These are phyloP conservation scores for Nitzschia sp. DNA, from an alignment of 108 stramenopile species.

Conservation along the genomic window DNA sequence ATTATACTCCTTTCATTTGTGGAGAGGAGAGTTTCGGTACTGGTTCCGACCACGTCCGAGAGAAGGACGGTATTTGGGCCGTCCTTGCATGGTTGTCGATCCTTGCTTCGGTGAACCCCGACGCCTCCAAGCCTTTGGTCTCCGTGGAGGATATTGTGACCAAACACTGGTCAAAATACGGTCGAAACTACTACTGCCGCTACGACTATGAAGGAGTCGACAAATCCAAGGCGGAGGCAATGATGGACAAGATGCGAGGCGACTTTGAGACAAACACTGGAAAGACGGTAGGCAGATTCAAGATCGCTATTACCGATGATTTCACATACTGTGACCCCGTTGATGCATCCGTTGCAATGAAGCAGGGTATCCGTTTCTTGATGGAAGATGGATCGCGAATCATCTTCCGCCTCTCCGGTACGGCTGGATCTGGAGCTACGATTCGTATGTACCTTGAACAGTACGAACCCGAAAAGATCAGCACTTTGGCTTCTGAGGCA, in stretches of 20 bases:
- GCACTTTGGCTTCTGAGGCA: slow-evolving; percentile 72
- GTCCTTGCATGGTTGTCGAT: slow-evolving; percentile 98
- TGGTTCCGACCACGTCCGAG: slow-evolving; percentile 97
- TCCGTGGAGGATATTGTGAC: slow-evolving; percentile 95
- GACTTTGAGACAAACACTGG: slow-evolving; percentile 69
- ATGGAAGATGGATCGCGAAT: slow-evolving; percentile 95
- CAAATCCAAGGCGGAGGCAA: slow-evolving; percentile 71
- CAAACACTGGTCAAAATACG: slow-evolving; percentile 95
- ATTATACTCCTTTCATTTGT: slow-evolving; percentile 99
- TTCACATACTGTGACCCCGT: slow-evolving; percentile 98
- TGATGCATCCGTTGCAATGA: slow-evolving; percentile 88
- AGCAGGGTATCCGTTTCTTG: slow-evolving; percentile 95
- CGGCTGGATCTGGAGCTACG: slow-evolving; percentile 98
- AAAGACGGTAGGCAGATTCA: slow-evolving; percentile 75
- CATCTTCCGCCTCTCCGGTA: slow-evolving; percentile 98
- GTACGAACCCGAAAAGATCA: slow-evolving; percentile 89
- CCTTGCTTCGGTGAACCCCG: slow-evolving; percentile 86
- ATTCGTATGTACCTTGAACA: slow-evolving; percentile 99
- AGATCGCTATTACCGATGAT: slow-evolving; percentile 91
- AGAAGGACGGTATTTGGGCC: slow-evolving; percentile 99
- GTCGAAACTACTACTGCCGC: slow-evolving; percentile 98
- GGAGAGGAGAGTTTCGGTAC: slow-evolving; percentile 99
- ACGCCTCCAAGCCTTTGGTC: slow-evolving; percentile 81
- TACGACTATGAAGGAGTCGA: slow-evolving; percentile 99
- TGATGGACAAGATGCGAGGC: slow-evolving; percentile 96